Conservation (phyloP, 2,329 filamentous ascomycete species). For the Huntiella moniliformis region DNA sequence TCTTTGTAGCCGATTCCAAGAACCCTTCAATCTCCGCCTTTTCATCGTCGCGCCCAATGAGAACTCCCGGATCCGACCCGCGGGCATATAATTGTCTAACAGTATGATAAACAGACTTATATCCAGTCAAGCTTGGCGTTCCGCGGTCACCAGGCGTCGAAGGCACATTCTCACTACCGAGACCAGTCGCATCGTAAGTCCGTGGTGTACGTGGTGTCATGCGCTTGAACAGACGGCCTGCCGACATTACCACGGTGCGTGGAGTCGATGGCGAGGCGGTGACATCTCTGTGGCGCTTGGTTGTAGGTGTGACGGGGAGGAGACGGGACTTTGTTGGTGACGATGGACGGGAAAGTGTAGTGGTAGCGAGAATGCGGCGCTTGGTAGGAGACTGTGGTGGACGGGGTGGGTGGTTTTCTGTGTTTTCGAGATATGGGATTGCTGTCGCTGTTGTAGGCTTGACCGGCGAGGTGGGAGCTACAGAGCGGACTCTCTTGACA, state of each 20-base stretch:
- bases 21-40: conserved; percentile 49
- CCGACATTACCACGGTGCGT: conserved; percentile 62
- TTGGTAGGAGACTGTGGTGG: not conserved
- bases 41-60: conserved; percentile 60
- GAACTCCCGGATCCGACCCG: conserved; percentile 51
- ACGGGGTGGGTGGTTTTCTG: conserved; percentile 8
- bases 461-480: not conserved
- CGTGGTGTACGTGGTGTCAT: conserved; percentile 55
- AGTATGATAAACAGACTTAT: conserved; percentile 57
- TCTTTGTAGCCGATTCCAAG: conserved; percentile 36
- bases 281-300: conserved; percentile 66
- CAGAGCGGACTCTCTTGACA: conserved; percentile 4
- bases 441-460: not conserved
- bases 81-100: conserved; percentile 77
- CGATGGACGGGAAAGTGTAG: not conserved
- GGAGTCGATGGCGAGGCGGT: conserved; percentile 58
- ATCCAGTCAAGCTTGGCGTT: not conserved
- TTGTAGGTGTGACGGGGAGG: conserved; percentile 45
- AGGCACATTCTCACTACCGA: not conserved
- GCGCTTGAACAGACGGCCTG: conserved; percentile 56
- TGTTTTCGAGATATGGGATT: conserved; percentile 1
- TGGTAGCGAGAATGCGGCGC: not conserved
- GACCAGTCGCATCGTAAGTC: not conserved
- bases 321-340: conserved; percentile 9
- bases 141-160: conserved; percentile 3